Base-by-base conservation (phyloP, 805 yeast genomes). In the Saccharomyces jurei region DNA sequence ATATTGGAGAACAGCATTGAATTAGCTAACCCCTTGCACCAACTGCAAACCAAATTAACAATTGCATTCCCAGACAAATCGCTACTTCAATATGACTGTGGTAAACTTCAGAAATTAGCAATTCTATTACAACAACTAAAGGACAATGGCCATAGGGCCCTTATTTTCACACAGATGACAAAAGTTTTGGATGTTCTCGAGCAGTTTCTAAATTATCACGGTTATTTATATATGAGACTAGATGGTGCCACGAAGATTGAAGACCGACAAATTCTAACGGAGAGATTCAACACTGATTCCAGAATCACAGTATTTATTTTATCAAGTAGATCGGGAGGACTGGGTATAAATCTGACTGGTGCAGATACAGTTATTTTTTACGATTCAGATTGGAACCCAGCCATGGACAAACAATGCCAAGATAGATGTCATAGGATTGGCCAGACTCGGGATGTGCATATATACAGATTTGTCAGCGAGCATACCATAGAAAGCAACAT, bases 371-470 rank as follows among this genome's bases (percentile, higher is more conserved):
- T 94, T 48, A 89, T 94, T 6, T 95, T 94, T 72, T 94, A 95
- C 69, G 99, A 94, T 71, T 89, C 97, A 2, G 99, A 92, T 71
- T 92, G 99, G 99, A 94, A 94, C 67, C 99, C 99, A 2, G 96
- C 98, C 1, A 94, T 94, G 97, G 99, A 94, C 70, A 89, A 90
- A 67, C 99, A 94, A 72, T 94, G 99, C 73, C 99, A 94, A 71
- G 99, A 94, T 72, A 84, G 99, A 70, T 94, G 98, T 73, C 99
- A 94, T 70, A 86, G 99, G 76, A 94, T 94, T 69, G 99, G 99
- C 6, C 99, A 94, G 70, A 89, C 96, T 17, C 79, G 99, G 65
- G 99, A 94, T 68, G 99, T 94, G 36, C 99, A 94, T 70, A 94
- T 94, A 54, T 94, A 95, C 74, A 77, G 99, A 57, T 87, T 94